Percentiles rank a stretch among this genome's conserved stretches.
phyloP scores from a whole-genome alignment of 2,329 filamentous ascomycete species.

The Claviceps capensis region DNA sequence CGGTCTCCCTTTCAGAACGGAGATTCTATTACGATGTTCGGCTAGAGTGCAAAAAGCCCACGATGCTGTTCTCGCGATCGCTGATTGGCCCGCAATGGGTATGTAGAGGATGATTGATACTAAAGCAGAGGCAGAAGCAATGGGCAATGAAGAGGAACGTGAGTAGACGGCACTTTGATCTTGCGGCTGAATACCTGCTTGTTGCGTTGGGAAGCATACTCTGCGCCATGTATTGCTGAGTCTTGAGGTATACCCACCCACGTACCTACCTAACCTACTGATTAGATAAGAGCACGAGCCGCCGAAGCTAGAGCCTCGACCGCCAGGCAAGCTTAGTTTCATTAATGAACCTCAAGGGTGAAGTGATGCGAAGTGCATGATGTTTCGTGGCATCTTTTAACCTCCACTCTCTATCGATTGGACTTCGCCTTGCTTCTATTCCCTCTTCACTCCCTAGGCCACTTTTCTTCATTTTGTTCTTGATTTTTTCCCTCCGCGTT shows the following conservation, averaged over 20 bases:
- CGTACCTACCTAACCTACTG: background rate
- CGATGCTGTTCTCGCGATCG: background rate
- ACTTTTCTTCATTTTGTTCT: background rate
- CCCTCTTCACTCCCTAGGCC: background rate
- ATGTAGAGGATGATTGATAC: too few species aligned
- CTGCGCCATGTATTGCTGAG: background rate
- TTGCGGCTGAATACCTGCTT: background rate
- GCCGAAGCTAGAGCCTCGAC: background rate
- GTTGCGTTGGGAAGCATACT: background rate
- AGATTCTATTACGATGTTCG: background rate
- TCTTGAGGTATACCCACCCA: background rate
- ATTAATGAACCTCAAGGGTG: background rate
- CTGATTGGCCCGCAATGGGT: too few species aligned
- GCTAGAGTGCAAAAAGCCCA: background rate
- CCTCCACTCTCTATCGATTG: background rate
- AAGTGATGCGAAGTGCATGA: background rate
- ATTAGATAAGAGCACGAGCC: slow-evolving; percentile 1
- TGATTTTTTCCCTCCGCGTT: too few species aligned
- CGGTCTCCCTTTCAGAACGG: too few species aligned
- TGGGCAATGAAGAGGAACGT: background rate
- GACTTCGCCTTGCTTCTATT: background rate
- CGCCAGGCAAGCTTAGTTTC: background rate
- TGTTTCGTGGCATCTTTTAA: background rate
- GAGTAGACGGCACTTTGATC: background rate
- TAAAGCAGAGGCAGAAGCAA: background rate